A percentile compares a stretch with the other conserved stretches of the same genome.
Evolutionary conservation across 371 early-diverging fungal genomes (phyloP).

Genomic region (Mucor lusitanicus): DNA sequence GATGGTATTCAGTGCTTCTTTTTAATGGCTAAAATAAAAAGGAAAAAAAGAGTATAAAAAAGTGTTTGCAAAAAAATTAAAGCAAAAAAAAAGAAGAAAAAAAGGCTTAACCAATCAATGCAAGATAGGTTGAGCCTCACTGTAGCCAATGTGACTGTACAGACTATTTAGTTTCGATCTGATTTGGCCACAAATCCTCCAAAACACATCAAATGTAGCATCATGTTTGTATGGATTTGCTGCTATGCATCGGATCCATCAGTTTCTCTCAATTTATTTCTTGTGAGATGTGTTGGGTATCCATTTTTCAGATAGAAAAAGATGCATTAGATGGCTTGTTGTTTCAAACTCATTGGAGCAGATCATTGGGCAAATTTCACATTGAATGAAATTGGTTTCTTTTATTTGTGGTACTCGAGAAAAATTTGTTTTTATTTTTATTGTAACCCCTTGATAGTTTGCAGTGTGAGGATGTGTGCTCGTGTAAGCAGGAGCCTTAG

Average conservation of each 20-base stretch:
- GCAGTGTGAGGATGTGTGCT: background rate
- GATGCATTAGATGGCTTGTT: constrained; percentile 31
- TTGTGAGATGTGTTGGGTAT: background rate
- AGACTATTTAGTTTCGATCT: background rate
- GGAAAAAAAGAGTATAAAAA: constrained; percentile 13
- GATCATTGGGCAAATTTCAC: constrained; percentile 23
- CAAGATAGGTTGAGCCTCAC: constrained; percentile 13
- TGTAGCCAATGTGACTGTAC: constrained; percentile 12
- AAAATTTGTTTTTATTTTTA: constrained; percentile 3
- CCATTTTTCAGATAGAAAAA: background rate
- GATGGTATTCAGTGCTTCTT: background rate
- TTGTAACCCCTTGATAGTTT: constrained; percentile 5
- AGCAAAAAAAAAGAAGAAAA: constrained; percentile 13
- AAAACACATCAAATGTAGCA: background rate
- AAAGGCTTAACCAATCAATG: constrained; percentile 22
- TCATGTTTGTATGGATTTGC: background rate
- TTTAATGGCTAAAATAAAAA: constrained; percentile 2
- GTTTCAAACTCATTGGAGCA: constrained; percentile 14
- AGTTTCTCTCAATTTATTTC: background rate
- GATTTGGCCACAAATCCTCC: background rate
- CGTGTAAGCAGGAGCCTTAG: background rate
- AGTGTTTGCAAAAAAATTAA: constrained; percentile 14
- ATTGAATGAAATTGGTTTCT: constrained; percentile 2
- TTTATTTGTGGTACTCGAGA: constrained; percentile 15
- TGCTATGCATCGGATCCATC: background rate